Conservation (phyloP, 306 rosid species). For the Quercus agrifolia region DNA sequence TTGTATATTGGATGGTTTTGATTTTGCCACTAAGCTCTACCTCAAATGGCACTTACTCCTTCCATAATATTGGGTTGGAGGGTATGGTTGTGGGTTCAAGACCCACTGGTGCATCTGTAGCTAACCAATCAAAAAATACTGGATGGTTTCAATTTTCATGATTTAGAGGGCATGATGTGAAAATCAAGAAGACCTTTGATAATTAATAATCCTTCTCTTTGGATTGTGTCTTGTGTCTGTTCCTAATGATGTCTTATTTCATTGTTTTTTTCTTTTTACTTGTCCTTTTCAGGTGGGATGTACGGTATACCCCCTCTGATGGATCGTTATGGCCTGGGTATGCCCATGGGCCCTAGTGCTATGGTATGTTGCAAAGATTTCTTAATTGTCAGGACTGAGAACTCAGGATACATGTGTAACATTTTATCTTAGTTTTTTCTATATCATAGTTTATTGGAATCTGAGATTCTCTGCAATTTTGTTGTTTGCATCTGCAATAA, state of each 20-base stretch:
- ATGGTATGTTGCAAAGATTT: conserved; percentile 55
- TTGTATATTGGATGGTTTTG: neutral
- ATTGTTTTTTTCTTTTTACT: conserved; percentile 3
- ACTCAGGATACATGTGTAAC: neutral
- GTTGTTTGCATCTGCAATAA: neutral
- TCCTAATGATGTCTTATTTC: conserved; percentile 8
- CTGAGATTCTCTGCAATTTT: neutral
- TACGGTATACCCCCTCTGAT: conserved; percentile 82
- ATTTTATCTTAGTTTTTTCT: neutral
- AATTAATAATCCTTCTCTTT: neutral
- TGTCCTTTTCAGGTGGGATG: conserved; percentile 65
- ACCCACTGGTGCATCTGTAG: too few species aligned
- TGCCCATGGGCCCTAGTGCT: conserved; percentile 81
- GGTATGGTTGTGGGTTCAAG: too few species aligned
- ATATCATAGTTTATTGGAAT: neutral
- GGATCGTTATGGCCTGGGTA: conserved; percentile 86
- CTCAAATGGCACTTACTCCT: too few species aligned
- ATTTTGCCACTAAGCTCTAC: too few species aligned
- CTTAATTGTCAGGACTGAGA: conserved; percentile 2
- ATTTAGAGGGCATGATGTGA: neutral
- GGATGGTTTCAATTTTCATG: neutral
- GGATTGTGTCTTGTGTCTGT: neutral
- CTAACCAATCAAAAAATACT: too few species aligned
- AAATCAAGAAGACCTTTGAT: neutral
- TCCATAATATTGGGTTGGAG: too few species aligned